A percentile compares a stretch with the other conserved stretches of the same genome.
Conservation (phyloP, 352 stramenopile genomes). For the Phytophthora sansomeana region DNA sequence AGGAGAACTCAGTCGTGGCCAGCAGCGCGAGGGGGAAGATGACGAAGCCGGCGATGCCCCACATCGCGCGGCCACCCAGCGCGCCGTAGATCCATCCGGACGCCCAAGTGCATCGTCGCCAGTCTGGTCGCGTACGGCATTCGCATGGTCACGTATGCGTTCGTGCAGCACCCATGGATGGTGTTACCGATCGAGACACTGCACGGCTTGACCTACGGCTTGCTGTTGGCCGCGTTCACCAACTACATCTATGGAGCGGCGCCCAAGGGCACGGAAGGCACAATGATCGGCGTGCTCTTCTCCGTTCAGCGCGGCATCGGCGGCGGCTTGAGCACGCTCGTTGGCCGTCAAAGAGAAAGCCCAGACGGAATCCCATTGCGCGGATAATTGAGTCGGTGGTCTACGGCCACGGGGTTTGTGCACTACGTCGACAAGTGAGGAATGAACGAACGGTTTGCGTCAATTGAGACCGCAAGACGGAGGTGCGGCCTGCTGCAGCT, state of each 20-base stretch:
- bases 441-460: constrained; percentile 14
- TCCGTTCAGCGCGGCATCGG: constrained; percentile 49
- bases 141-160: constrained; percentile 46
- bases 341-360: constrained; percentile 65
- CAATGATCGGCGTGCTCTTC: constrained; percentile 53
- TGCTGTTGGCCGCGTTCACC: constrained; percentile 48
- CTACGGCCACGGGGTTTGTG: constrained; percentile 1
- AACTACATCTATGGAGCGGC: constrained; percentile 54
- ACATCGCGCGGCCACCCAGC: constrained; percentile 47
- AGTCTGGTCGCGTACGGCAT: constrained; percentile 51
- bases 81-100: constrained; percentile 55
- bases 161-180: constrained; percentile 48
- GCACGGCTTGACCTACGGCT: constrained; percentile 53
- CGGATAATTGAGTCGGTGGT: not conserved
- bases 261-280: constrained; percentile 47
- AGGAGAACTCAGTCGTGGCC: constrained; percentile 33
- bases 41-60: constrained; percentile 42
- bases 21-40: constrained; percentile 42
- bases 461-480: constrained; percentile 9
- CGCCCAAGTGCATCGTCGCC: constrained; percentile 40
- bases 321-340: constrained; percentile 43
- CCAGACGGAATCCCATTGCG: constrained; percentile 37
- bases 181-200: constrained; percentile 49
- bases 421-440: constrained; percentile 18
- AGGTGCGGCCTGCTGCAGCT: constrained; percentile 7